These are phyloP conservation scores for Ambrosia hybrid DNA, from an alignment of 140 eudicot species.

Conservation along the genomic window DNA sequence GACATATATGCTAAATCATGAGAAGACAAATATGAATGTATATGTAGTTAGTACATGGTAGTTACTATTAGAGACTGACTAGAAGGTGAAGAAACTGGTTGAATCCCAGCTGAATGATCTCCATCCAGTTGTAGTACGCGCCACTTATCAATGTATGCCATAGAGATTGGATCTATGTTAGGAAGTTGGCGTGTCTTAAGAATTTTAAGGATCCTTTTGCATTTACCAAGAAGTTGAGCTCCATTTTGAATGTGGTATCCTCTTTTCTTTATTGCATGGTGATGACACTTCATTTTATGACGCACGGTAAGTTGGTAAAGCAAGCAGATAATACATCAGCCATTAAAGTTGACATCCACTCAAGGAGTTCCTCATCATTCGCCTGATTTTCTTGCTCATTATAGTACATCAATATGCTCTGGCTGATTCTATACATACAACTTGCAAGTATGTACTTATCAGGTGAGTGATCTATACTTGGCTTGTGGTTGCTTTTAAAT, in stretches of 20 bases:
- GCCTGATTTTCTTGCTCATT: neutral
- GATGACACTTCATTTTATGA: constrained; percentile 22
- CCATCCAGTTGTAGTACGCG: neutral
- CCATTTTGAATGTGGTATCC: neutral
- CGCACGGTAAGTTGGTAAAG: neutral
- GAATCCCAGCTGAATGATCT: neutral
- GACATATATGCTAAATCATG: too few relatives aligned
- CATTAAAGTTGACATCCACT: neutral
- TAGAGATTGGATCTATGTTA: neutral
- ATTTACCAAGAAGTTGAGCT: constrained; percentile 20
- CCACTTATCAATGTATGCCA: constrained; percentile 1
- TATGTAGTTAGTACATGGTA: neutral
- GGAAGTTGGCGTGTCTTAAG: constrained; percentile 9
- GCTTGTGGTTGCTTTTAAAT: neutral
- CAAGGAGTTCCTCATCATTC: neutral
- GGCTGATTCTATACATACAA: constrained; percentile 2
- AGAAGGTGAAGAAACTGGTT: neutral
- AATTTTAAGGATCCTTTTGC: constrained; percentile 9
- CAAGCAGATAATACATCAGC: constrained; percentile 12
- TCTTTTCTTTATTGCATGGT: constrained; percentile 7
- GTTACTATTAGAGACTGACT: neutral
- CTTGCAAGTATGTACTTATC: neutral
- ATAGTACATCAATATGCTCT: neutral
- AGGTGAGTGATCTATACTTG: neutral
- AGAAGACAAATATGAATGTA: too few relatives aligned